Percentiles rank a stretch among this genome's conserved stretches.
These are phyloP conservation scores for Schizophyllum commune DNA, from an alignment of 1,284 basidiomycete genomes.

Conservation along the genomic window DNA sequence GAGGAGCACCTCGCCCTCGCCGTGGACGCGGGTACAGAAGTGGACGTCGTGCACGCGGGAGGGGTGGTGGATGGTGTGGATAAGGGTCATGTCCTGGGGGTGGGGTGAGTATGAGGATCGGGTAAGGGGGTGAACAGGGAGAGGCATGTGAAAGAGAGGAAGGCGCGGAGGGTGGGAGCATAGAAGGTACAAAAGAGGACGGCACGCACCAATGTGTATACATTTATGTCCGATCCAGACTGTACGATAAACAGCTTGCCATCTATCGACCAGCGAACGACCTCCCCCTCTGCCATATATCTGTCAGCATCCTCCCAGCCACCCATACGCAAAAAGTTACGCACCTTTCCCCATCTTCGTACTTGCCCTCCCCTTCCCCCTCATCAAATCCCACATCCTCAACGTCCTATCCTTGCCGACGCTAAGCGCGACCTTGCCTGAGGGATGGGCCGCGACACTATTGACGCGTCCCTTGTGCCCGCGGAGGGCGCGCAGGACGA, in stretches of 20 bases:
- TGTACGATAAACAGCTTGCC: constrained; percentile 78
- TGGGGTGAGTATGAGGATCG: not conserved
- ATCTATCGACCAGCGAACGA: constrained; percentile 75
- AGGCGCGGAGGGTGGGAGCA: too few relatives aligned
- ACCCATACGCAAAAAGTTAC: constrained; percentile 9
- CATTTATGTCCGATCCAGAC: constrained; percentile 66
- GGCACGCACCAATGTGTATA: constrained; percentile 68
- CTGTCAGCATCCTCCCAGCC: not conserved
- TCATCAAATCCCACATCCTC: constrained; percentile 98
- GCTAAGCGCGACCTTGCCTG: constrained; percentile 83
- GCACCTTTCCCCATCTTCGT: constrained; percentile 81
- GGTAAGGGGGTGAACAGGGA: too few relatives aligned
- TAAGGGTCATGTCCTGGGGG: constrained; percentile 58
- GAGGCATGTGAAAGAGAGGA: too few relatives aligned
- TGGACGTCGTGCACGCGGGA: constrained; percentile 75
- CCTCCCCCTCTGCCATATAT: constrained; percentile 64
- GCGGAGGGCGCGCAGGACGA: constrained; percentile 78
- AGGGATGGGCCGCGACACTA: constrained; percentile 84
- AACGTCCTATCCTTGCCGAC: constrained; percentile 88
- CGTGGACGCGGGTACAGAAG: constrained; percentile 54
- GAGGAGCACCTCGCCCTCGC: constrained; percentile 60
- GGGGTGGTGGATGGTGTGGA: constrained; percentile 66
- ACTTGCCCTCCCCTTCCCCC: constrained; percentile 84
- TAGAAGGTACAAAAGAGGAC: not conserved
- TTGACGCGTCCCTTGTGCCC: constrained; percentile 94